These are phyloP conservation scores for Abrus pulchellus DNA, from an alignment of 306 rosid genomes.

Conservation along the genomic window DNA sequence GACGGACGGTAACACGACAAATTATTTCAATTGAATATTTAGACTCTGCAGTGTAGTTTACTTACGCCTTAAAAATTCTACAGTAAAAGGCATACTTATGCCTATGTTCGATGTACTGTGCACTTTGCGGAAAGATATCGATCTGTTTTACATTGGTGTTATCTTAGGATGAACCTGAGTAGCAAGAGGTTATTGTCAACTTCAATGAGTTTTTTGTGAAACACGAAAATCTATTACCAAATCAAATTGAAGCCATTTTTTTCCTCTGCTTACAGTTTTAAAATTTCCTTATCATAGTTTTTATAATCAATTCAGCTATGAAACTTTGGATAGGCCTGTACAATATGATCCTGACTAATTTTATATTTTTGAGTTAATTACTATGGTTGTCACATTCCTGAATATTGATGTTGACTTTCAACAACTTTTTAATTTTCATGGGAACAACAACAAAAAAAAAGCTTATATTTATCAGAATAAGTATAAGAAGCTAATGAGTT, in stretches of 20 bases:
- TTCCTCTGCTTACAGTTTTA: neutral
- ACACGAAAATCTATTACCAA: constrained; percentile 5
- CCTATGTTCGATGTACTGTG: constrained; percentile 24
- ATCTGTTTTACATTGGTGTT: constrained; percentile 10
- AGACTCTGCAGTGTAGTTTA: constrained; percentile 25
- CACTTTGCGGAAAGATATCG: constrained; percentile 17
- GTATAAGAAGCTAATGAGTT: constrained; percentile 2
- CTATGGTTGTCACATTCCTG: neutral
- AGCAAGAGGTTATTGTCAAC: constrained; percentile 31
- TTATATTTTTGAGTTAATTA: neutral
- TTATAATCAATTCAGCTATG: neutral
- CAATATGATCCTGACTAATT: constrained; percentile 3
- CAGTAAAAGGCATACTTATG: constrained; percentile 22
- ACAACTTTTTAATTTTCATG: neutral
- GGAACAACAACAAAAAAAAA: neutral
- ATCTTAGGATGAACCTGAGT: constrained; percentile 22
- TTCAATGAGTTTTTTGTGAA: constrained; percentile 23
- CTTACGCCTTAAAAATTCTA: neutral
- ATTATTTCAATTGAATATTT: constrained; percentile 21
- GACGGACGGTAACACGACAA: constrained; percentile 28
- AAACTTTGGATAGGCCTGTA: neutral
- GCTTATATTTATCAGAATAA: constrained; percentile 7
- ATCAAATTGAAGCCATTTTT: constrained; percentile 9
- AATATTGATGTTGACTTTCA: neutral
- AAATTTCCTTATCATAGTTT: neutral